Conservation (phyloP, 139 green algal species). For the Yamagishiella unicocca region DNA sequence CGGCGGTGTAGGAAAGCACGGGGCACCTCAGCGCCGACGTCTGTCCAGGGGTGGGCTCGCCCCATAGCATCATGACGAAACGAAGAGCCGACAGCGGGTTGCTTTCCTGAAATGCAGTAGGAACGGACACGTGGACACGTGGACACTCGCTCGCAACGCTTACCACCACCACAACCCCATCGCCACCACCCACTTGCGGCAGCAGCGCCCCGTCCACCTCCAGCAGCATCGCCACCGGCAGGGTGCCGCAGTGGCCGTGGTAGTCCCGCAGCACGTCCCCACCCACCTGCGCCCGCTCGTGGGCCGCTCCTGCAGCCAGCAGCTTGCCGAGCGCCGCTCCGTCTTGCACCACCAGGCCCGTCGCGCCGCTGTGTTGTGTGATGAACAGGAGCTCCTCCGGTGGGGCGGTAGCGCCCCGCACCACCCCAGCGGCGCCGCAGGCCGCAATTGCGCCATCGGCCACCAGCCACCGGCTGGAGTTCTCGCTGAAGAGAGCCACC, state of each 20-base stretch:
- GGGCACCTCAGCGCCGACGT: constrained; percentile 44
- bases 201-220: no score
- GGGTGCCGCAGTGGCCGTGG: not conserved
- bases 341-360: constrained; percentile 85
- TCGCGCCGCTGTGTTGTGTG: constrained; percentile 71
- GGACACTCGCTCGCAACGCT: no score
- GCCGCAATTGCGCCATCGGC: constrained; percentile 88
- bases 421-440: constrained; percentile 75
- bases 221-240: not conserved
- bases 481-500: constrained; percentile 90
- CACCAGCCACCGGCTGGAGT: constrained; percentile 86
- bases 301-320: constrained; percentile 43
- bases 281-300: constrained; percentile 23
- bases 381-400: constrained; percentile 91
- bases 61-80: constrained; percentile 90
- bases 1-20: constrained; percentile 69
- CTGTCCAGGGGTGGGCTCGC: constrained; percentile 40
- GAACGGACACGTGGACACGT: not conserved
- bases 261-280: not conserved
- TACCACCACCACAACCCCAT: no score
- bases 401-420: constrained; percentile 80
- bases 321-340: constrained; percentile 75
- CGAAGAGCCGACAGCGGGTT: constrained; percentile 44
- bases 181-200: no score
- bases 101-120: constrained; percentile 17